Conservation (phyloP, 495 filamentous ascomycete genomes). For the Neurospora sp. region DNA sequence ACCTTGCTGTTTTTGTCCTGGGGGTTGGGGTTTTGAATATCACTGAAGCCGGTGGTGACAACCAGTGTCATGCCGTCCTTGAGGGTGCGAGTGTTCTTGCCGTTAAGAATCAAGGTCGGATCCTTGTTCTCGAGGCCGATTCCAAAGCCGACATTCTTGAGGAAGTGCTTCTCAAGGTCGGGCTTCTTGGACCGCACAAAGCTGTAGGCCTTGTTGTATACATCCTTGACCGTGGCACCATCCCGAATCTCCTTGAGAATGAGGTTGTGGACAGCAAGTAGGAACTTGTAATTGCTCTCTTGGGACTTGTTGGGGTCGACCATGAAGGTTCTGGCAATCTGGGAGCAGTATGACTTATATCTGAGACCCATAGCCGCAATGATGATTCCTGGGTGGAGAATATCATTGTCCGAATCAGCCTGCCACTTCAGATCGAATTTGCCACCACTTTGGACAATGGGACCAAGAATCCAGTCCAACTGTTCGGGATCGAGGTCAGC, state of each 20-base stretch:
- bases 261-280: conserved; percentile 73
- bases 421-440: conserved; percentile 81
- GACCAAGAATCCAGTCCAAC: conserved; percentile 86
- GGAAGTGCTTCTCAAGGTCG: conserved; percentile 84
- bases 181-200: conserved; percentile 80
- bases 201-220: conserved; percentile 77
- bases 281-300: conserved; percentile 87
- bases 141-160: conserved; percentile 79
- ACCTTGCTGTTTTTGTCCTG: conserved; percentile 77
- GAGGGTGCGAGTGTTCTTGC: conserved; percentile 68
- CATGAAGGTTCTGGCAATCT: conserved; percentile 85
- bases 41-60: conserved; percentile 76
- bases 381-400: conserved; percentile 89
- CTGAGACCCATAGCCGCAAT: conserved; percentile 81
- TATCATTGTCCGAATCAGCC: conserved; percentile 63
- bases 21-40: conserved; percentile 70
- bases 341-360: conserved; percentile 88
- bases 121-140: conserved; percentile 91
- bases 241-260: conserved; percentile 86
- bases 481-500: conserved; percentile 80
- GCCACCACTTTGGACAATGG: conserved; percentile 91
- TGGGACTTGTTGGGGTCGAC: conserved; percentile 94
- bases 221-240: conserved; percentile 75
- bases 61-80: conserved; percentile 96
- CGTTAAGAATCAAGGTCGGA: conserved; percentile 66